Conservation (phyloP, 208 protist species). For the Porcisia deanei region DNA sequence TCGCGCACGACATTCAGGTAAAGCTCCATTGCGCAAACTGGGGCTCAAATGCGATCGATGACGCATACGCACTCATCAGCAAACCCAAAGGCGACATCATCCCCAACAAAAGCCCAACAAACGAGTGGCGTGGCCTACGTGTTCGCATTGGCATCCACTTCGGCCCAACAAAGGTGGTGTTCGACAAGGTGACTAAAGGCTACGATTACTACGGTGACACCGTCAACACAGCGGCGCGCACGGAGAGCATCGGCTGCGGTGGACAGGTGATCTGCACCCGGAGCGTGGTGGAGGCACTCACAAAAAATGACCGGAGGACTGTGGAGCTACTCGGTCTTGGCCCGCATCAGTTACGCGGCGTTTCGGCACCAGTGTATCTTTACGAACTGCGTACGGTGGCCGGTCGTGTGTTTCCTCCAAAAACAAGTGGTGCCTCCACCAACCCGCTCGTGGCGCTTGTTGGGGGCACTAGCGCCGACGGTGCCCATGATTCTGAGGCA, state of each 20-base stretch:
- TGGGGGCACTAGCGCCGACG: not conserved
- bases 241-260: slow-evolving; percentile 65
- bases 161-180: slow-evolving; percentile 47
- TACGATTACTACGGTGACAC: slow-evolving; percentile 87
- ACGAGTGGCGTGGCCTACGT: slow-evolving; percentile 47
- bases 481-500: not conserved
- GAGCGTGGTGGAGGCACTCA: slow-evolving; percentile 37
- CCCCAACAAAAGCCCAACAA: not conserved
- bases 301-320: slow-evolving; percentile 17
- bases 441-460: slow-evolving; percentile 13
- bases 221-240: slow-evolving; percentile 80
- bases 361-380: slow-evolving; percentile 54
- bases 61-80: slow-evolving; percentile 19
- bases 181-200: slow-evolving; percentile 60
- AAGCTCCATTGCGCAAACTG: slow-evolving; percentile 46
- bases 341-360: slow-evolving; percentile 49
- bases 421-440: slow-evolving; percentile 2
- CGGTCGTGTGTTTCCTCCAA: slow-evolving; percentile 30
- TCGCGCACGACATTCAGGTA: slow-evolving; percentile 50
- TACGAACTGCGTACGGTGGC: slow-evolving; percentile 57
- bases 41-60: slow-evolving; percentile 47
- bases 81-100: slow-evolving; percentile 8
- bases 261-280: slow-evolving; percentile 75
- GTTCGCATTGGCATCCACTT: slow-evolving; percentile 63
- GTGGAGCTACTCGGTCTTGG: slow-evolving; percentile 34